Percentiles rank a stretch among this genome's conserved stretches.
Evolutionary conservation across 371 early-diverging fungal species (phyloP).

Genomic region (Mortierella sp.): DNA sequence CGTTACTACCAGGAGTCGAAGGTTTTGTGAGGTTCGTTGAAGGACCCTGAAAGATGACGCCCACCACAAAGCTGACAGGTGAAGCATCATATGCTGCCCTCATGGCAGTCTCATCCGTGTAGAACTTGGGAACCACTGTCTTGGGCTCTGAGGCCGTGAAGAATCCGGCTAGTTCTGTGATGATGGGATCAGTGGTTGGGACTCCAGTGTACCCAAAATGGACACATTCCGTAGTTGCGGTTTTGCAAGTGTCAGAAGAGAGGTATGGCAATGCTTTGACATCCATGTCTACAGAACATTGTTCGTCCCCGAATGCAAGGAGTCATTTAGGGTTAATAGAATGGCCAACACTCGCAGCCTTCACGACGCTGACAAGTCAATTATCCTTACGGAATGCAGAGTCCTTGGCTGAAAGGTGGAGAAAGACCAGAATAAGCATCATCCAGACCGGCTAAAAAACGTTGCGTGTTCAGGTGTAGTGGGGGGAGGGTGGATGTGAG

Average conservation of each 20-base stretch:
- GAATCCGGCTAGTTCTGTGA: conserved; percentile 45
- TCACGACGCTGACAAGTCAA: background rate
- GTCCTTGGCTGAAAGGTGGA: conserved; percentile 42
- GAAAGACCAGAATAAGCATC: conserved; percentile 53
- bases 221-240: conserved; percentile 42
- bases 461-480: too few relatives aligned
- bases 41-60: conserved; percentile 50
- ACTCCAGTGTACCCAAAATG: conserved; percentile 56
- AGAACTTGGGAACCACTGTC: conserved; percentile 36
- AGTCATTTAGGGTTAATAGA: too few relatives aligned
- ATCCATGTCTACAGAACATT: conserved; percentile 25
- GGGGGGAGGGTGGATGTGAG: too few relatives aligned
- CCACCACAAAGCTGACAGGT: conserved; percentile 54
- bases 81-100: conserved; percentile 32
- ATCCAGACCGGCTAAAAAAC: conserved; percentile 50
- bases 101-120: conserved; percentile 42
- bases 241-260: conserved; percentile 43
- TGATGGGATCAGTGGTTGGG: conserved; percentile 44
- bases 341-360: too few relatives aligned
- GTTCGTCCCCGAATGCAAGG: background rate
- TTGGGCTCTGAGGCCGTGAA: conserved; percentile 53
- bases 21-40: conserved; percentile 34
- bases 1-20: conserved; percentile 3
- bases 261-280: conserved; percentile 49
- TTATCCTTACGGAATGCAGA: conserved; percentile 24